Conservation (phyloP, 2,329 filamentous ascomycete genomes). For the Bipolaris sorokiniana region DNA sequence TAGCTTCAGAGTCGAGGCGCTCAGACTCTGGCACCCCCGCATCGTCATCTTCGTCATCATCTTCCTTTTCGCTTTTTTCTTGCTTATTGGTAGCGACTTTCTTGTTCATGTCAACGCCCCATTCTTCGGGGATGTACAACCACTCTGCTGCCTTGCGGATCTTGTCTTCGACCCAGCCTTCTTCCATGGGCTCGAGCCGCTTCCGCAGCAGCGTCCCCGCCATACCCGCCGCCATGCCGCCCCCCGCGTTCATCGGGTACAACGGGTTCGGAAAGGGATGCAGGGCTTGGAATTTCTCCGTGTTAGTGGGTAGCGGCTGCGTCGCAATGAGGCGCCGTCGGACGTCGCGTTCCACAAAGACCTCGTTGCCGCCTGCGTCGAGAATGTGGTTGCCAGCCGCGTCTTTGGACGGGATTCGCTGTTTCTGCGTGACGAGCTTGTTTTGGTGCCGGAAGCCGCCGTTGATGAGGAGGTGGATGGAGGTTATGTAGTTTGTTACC, state of each 20-base stretch:
- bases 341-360: slow-evolving; percentile 15
- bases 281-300: slow-evolving; percentile 22
- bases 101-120: slow-evolving; percentile 34
- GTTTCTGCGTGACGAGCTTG: slow-evolving; percentile 14
- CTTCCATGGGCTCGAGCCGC: slow-evolving; percentile 33
- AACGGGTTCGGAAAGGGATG: slow-evolving; percentile 36
- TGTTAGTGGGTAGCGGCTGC: slow-evolving; percentile 12
- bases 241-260: slow-evolving; percentile 24
- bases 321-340: slow-evolving; percentile 14
- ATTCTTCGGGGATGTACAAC: slow-evolving; percentile 38
- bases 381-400: slow-evolving; percentile 21
- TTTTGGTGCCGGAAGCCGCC: slow-evolving; percentile 23
- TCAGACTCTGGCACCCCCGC: slow-evolving; percentile 15
- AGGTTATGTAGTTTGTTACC: slow-evolving; percentile 26
- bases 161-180: slow-evolving; percentile 40
- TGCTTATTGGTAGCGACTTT: background rate
- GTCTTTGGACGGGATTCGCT: slow-evolving; percentile 20
- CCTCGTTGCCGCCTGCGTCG: slow-evolving; percentile 11
- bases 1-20: slow-evolving; percentile 18
- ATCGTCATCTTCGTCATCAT: slow-evolving; percentile 20
- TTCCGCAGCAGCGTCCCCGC: slow-evolving; percentile 36
- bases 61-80: slow-evolving; percentile 17
- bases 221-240: slow-evolving; percentile 26
- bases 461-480: slow-evolving; percentile 29
- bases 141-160: slow-evolving; percentile 39